These are phyloP conservation scores for Eragrostis nindensis DNA, from an alignment of 176 grass and related monocot species.

Conservation along the genomic window DNA sequence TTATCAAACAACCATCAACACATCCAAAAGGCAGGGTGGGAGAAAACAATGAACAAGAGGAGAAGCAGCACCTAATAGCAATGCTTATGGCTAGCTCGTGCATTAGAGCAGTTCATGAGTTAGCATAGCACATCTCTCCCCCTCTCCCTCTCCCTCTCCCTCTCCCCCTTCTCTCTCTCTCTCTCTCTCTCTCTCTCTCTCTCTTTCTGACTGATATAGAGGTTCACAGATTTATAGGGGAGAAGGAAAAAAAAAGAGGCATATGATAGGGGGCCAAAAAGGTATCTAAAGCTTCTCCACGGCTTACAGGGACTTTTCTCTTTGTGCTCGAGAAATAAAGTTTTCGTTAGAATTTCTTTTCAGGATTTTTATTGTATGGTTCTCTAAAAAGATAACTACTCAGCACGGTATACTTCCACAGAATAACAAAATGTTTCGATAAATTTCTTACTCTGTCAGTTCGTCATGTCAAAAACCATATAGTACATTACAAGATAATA, in stretches of 20 bases:
- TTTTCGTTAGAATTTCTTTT: background rate
- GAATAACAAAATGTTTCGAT: no score
- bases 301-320: constrained; percentile 20
- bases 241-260: constrained; percentile 6
- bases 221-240: constrained; percentile 50
- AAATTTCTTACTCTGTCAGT: background rate
- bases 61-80: constrained; percentile 42
- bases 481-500: no score
- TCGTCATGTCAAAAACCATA: background rate
- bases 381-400: background rate
- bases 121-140: constrained; percentile 38
- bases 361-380: background rate
- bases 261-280: constrained; percentile 48
- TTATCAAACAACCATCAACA: constrained; percentile 41
- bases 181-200: background rate
- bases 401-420: background rate
- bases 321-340: constrained; percentile 6
- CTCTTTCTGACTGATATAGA: constrained; percentile 22
- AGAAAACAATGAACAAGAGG: constrained; percentile 37
- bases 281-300: constrained; percentile 38
- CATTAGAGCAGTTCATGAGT: constrained; percentile 46
- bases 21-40: background rate
- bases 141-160: no score
- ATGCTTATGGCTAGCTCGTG: constrained; percentile 30
- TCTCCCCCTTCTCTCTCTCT: no score